These are phyloP conservation scores for Hypoxylon trugodes DNA, from an alignment of 495 filamentous ascomycete genomes.

Conservation along the genomic window DNA sequence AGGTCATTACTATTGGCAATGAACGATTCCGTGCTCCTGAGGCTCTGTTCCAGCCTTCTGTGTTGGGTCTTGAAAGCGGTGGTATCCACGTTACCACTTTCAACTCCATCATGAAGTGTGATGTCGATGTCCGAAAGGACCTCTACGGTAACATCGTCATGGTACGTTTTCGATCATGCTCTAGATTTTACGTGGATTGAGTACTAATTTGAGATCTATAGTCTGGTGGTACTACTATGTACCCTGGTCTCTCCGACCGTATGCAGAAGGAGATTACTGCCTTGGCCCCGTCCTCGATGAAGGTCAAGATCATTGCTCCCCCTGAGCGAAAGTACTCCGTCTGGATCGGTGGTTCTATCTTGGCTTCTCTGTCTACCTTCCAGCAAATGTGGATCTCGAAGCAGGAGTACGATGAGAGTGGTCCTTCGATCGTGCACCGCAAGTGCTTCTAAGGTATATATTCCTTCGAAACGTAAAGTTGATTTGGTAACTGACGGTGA, in stretches of 20 bases:
- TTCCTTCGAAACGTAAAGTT: background rate
- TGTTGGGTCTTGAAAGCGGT: slow-evolving; percentile 96
- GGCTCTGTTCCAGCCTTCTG: slow-evolving; percentile 98
- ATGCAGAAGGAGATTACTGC: slow-evolving; percentile 99
- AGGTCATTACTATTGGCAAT: slow-evolving; percentile 99
- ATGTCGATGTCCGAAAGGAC: slow-evolving; percentile 99
- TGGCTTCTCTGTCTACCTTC: slow-evolving; percentile 99
- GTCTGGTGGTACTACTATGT: slow-evolving; percentile 99
- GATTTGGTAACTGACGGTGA: background rate
- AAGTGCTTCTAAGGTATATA: slow-evolving; percentile 97
- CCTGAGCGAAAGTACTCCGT: slow-evolving; percentile 99
- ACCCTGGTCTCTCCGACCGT: slow-evolving; percentile 99
- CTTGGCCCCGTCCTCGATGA: slow-evolving; percentile 98
- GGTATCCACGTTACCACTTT: slow-evolving; percentile 99
- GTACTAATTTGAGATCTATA: slow-evolving; percentile 51
- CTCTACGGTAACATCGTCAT: slow-evolving; percentile 99
- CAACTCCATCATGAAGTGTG: slow-evolving; percentile 99
- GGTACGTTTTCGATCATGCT: slow-evolving; percentile 70
- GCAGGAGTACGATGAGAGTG: slow-evolving; percentile 99
- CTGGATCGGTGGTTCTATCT: slow-evolving; percentile 99
- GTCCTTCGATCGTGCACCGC: slow-evolving; percentile 99
- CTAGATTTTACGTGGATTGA: background rate
- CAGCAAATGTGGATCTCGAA: slow-evolving; percentile 99
- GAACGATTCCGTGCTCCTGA: slow-evolving; percentile 99
- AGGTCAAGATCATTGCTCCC: slow-evolving; percentile 98